Percentiles rank a stretch among this genome's conserved stretches.
Evolutionary conservation across 306 rosid species (phyloP).

Genomic region (Biancaea sappan): DNA sequence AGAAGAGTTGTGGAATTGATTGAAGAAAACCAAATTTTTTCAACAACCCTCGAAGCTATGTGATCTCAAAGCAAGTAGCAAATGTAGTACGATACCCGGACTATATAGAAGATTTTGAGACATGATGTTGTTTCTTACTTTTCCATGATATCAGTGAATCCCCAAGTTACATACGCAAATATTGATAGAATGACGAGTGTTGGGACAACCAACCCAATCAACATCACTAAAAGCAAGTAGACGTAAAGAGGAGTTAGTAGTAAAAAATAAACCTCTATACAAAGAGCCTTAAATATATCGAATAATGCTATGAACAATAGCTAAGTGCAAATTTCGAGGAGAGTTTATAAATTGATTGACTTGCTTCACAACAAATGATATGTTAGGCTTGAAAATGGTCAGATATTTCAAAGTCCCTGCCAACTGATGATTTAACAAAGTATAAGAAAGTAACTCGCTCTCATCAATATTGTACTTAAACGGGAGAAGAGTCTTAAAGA

Average conservation of each 20-base stretch:
- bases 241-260: too few species aligned
- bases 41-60: not conserved
- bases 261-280: not conserved
- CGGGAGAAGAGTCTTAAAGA: not conserved
- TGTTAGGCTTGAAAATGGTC: too few species aligned
- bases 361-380: not conserved
- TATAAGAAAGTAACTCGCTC: not conserved
- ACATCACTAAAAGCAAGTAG: not conserved
- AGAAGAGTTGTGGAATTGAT: not conserved
- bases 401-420: not conserved
- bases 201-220: not conserved
- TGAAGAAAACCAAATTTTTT: not conserved
- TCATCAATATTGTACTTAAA: too few species aligned
- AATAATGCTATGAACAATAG: not conserved
- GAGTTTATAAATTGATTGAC: not conserved
- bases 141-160: not conserved
- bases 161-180: not conserved
- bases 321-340: not conserved
- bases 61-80: not conserved
- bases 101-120: not conserved
- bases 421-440: not conserved
- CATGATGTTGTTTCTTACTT: not conserved
- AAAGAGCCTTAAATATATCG: not conserved
- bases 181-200: not conserved
- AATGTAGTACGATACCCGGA: not conserved